These are phyloP conservation scores for Brasenia schreberi DNA, from an alignment of 164 flowering plant species.

Conservation along the genomic window DNA sequence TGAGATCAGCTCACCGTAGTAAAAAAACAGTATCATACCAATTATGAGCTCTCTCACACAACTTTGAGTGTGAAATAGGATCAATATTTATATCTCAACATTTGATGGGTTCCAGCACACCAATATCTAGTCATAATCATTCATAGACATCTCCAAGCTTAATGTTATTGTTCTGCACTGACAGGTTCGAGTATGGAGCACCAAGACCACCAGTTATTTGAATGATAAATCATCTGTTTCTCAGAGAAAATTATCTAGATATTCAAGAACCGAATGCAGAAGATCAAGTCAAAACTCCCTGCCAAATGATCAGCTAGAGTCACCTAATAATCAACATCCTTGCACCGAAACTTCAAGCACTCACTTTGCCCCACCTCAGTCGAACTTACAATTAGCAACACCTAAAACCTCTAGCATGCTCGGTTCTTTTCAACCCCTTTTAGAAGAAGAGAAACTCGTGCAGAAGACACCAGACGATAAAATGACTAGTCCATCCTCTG, in stretches of 20 bases:
- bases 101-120: no score
- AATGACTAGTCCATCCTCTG: slow-evolving; percentile 22
- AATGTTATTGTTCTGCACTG: neutral
- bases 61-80: no score
- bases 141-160: neutral
- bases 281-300: neutral
- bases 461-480: slow-evolving; percentile 21
- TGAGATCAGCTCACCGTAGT: no score
- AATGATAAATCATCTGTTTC: neutral
- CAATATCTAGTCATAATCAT: no score
- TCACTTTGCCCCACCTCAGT: slow-evolving; percentile 8
- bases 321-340: neutral
- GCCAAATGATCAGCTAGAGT: neutral
- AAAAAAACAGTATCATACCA: no score
- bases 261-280: neutral
- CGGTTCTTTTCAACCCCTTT: slow-evolving; percentile 10
- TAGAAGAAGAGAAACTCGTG: slow-evolving; percentile 6
- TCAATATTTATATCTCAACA: no score
- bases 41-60: no score
- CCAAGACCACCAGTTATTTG: neutral
- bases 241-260: neutral
- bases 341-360: slow-evolving; percentile 1
- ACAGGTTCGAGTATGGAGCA: neutral
- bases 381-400: slow-evolving; percentile 29
- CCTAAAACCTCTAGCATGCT: slow-evolving; percentile 36